These are phyloP conservation scores for Monosporascus ibericus DNA, from an alignment of 2,329 filamentous ascomycete species.

Conservation along the genomic window DNA sequence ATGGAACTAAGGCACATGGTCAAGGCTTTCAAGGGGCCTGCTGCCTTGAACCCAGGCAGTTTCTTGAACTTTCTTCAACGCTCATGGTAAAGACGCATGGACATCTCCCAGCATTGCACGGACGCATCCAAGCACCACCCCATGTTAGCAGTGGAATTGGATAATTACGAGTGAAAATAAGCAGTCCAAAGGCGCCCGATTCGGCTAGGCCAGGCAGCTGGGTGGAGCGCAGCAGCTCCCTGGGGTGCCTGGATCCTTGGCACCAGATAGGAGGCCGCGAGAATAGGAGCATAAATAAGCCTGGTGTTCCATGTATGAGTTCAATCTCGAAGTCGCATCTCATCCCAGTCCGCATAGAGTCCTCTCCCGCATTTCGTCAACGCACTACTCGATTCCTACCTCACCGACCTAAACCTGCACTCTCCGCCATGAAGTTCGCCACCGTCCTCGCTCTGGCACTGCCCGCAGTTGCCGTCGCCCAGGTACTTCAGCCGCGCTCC, in stretches of 20 bases:
- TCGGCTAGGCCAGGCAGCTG: too few relatives aligned
- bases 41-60: background rate
- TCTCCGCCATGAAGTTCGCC: slow-evolving; percentile 12
- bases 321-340: background rate
- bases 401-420: background rate
- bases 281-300: background rate
- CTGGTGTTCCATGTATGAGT: background rate
- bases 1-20: too few relatives aligned
- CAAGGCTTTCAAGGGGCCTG: background rate
- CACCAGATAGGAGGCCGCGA: background rate
- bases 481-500: slow-evolving; percentile 5
- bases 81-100: background rate
- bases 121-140: background rate
- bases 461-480: slow-evolving; percentile 11
- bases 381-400: background rate
- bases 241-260: background rate
- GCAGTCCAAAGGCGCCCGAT: too few relatives aligned
- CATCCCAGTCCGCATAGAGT: background rate
- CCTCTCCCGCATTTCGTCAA: background rate
- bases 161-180: too few relatives aligned
- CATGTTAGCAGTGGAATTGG: background rate
- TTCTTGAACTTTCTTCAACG: background rate
- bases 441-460: slow-evolving; percentile 9
- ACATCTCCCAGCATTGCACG: background rate
- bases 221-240: too few relatives aligned